Evolutionary conservation across 73 alveolate species (phyloP).

Genomic region (Blepharisma stoltei): DNA sequence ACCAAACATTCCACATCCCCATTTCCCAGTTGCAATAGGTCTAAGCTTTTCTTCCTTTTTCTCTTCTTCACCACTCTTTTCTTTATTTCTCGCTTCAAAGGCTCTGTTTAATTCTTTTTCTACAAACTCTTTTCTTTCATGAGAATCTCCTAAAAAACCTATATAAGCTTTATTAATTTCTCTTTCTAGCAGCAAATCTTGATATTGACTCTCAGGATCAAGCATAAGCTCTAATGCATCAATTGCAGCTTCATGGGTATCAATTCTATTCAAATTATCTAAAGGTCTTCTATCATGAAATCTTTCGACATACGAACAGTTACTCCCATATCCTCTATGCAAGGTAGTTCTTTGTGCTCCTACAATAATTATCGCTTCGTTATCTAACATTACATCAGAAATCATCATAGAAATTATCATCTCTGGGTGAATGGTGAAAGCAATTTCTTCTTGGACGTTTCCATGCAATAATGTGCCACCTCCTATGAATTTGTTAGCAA

Average conservation of each 20-base stretch:
- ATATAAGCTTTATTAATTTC: slow-evolving; percentile 66
- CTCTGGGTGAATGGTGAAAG: slow-evolving; percentile 84
- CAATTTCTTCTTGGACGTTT: slow-evolving; percentile 91
- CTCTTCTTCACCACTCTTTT: not conserved
- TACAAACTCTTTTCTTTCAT: not conserved
- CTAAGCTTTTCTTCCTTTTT: not conserved
- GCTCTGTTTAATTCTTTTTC: too few relatives aligned
- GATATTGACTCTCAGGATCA: slow-evolving; percentile 28
- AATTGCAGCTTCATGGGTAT: slow-evolving; percentile 49
- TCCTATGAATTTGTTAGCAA: slow-evolving; percentile 93
- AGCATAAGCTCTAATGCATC: slow-evolving; percentile 53
- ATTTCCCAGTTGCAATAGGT: slow-evolving; percentile 71
- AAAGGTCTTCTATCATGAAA: not conserved
- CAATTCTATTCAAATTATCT: slow-evolving; percentile 31
- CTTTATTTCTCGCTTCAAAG: not conserved
- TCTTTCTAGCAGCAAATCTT: slow-evolving; percentile 37
- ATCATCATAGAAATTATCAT: slow-evolving; percentile 58
- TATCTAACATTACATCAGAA: slow-evolving; percentile 68
- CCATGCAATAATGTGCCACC: slow-evolving; percentile 90
- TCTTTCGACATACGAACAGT: not conserved
- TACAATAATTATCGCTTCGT: slow-evolving; percentile 74
- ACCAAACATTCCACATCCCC: slow-evolving; percentile 85
- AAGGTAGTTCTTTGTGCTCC: slow-evolving; percentile 72
- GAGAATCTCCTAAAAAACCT: slow-evolving; percentile 35
- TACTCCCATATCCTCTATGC: slow-evolving; percentile 75